phyloP scores from a whole-genome alignment of 495 filamentous ascomycete genomes.

The Penicillium malachiteum region DNA sequence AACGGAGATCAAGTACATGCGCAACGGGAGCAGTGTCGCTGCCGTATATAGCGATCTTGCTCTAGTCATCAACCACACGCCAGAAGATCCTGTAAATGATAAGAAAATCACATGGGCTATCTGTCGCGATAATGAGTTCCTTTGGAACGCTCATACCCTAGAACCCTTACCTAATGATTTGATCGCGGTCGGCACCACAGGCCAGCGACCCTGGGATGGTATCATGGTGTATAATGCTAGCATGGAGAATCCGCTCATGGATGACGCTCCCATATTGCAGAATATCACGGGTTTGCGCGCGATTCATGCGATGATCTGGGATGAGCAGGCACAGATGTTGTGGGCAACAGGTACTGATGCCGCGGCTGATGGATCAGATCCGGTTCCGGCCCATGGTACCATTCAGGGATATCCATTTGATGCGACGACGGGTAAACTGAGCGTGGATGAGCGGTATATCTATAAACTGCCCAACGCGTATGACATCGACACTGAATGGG shows the following conservation, averaged over 20 bases:
- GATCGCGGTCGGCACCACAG: constrained; percentile 29
- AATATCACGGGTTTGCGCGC: constrained; percentile 30
- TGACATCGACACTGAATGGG: constrained; percentile 28
- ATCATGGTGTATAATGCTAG: constrained; percentile 30
- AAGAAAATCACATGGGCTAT: constrained; percentile 30
- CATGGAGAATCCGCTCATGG: constrained; percentile 17
- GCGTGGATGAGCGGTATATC: constrained; percentile 12
- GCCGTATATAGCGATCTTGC: constrained; percentile 25
- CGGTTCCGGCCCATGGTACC: constrained; percentile 21
- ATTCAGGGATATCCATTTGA: constrained; percentile 28
- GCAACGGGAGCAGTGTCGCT: constrained; percentile 20
- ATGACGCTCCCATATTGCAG: constrained; percentile 28
- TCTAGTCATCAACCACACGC: constrained; percentile 29
- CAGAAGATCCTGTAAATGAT: constrained; percentile 24
- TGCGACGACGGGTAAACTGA: constrained; percentile 17
- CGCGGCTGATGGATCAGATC: constrained; percentile 30
- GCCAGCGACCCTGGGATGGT: constrained; percentile 27
- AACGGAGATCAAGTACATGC: constrained; percentile 31
- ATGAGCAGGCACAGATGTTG: constrained; percentile 26
- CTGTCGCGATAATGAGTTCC: constrained; percentile 21
- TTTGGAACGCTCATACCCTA: constrained; percentile 29
- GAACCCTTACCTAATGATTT: constrained; percentile 25
- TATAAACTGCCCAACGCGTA: constrained; percentile 17
- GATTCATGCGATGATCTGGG: constrained; percentile 33
- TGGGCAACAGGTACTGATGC: constrained; percentile 29